Evolutionary conservation across 2,329 filamentous ascomycete species (phyloP).

Genomic region (Amylocarpus encephaloides): DNA sequence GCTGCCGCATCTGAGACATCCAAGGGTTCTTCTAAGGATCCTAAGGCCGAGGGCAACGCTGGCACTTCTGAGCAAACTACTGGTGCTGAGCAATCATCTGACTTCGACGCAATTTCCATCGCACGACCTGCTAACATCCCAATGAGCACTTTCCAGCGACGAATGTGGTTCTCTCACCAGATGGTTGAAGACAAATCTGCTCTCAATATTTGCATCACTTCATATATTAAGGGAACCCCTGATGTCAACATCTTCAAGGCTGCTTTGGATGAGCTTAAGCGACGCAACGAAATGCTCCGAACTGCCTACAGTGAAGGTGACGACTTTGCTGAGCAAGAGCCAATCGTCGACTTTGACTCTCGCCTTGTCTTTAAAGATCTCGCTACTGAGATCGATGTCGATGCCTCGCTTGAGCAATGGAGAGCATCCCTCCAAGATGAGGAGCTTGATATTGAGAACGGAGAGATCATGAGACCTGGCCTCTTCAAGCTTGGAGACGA

Average conservation of each 20-base stretch:
- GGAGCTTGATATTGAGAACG: conserved; percentile 2
- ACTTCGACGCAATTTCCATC: conserved; percentile 2
- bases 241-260: conserved; percentile 2
- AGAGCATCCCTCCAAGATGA: conserved; percentile 3
- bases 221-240: conserved; percentile 1
- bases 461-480: background rate
- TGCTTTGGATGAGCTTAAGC: conserved; percentile 1
- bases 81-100: background rate
- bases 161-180: conserved; percentile 1
- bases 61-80: background rate
- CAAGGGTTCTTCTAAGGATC: background rate
- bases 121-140: background rate
- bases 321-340: conserved; percentile 3
- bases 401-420: background rate
- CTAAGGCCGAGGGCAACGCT: background rate
- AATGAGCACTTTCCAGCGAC: conserved; percentile 1
- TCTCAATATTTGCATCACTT: conserved; percentile 3
- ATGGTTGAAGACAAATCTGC: conserved; percentile 2
- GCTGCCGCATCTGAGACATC: background rate
- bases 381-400: background rate
- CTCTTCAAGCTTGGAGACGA: background rate
- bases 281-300: conserved; percentile 1
- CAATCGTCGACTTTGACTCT: background rate
- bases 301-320: conserved; percentile 4
- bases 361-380: conserved; percentile 1